Conservation (phyloP, 73 alveolate species). For the Durusdinium trenchii region DNA sequence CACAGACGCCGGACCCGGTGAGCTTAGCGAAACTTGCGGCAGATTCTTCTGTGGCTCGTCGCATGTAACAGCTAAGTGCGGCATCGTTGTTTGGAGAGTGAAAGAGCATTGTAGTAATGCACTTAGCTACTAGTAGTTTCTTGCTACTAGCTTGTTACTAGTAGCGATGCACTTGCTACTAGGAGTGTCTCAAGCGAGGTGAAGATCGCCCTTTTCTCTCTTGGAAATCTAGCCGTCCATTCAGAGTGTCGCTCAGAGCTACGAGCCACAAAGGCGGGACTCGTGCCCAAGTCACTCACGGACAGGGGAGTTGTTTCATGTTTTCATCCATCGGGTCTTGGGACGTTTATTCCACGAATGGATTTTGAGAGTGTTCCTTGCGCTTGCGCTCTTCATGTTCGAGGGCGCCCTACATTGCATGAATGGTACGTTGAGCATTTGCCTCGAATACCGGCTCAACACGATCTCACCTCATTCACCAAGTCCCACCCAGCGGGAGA, state of each 20-base stretch:
- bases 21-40: not conserved
- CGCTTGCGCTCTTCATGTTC: too few species aligned
- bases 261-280: not conserved
- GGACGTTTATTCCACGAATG: too few species aligned
- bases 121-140: not conserved
- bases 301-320: too few species aligned
- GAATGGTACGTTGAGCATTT: too few species aligned
- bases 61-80: not conserved
- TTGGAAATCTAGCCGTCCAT: constrained; percentile 79
- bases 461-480: too few species aligned
- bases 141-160: not conserved
- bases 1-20: not conserved
- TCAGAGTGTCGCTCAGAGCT: constrained; percentile 76
- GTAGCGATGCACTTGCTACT: not conserved
- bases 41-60: constrained; percentile 7
- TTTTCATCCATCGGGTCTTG: too few species aligned
- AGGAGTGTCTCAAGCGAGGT: not conserved
- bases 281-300: too few species aligned
- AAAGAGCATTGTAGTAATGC: not conserved
- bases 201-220: constrained; percentile 71
- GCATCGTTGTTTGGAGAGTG: not conserved
- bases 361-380: too few species aligned
- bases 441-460: too few species aligned
- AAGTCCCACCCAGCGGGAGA: too few species aligned
- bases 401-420: too few species aligned